Evolutionary conservation across 495 filamentous ascomycete genomes (phyloP).

Genomic region (Tirmania nivea): DNA sequence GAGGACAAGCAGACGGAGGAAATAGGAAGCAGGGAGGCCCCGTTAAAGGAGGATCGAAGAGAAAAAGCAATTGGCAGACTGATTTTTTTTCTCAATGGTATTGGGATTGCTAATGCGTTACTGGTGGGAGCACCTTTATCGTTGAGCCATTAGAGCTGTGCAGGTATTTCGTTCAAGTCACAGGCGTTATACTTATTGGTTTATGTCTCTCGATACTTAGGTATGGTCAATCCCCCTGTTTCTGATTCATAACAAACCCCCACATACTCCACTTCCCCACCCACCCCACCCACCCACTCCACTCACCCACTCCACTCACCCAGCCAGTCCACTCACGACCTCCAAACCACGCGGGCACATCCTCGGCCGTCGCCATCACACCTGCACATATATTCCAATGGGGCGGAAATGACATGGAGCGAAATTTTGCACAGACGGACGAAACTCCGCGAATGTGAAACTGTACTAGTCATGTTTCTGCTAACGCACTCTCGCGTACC

Average conservation of each 20-base stretch:
- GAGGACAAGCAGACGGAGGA: too few species aligned
- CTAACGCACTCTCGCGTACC: neutral
- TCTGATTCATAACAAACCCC: slow-evolving; percentile 1
- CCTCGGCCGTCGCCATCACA: too few species aligned
- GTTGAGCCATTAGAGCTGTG: slow-evolving; percentile 47
- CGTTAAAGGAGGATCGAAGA: too few species aligned
- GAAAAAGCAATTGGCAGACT: too few species aligned
- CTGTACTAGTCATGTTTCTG: slow-evolving; percentile 8
- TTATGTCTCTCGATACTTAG: slow-evolving; percentile 80
- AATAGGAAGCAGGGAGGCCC: too few species aligned
- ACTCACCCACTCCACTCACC: neutral
- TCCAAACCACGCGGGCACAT: neutral
- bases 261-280: slow-evolving; percentile 5
- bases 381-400: too few species aligned
- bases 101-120: slow-evolving; percentile 4
- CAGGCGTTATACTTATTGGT: slow-evolving; percentile 85
- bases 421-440: too few species aligned
- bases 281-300: neutral
- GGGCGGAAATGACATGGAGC: too few species aligned
- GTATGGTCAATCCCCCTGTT: slow-evolving; percentile 21
- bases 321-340: neutral
- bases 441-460: too few species aligned
- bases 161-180: slow-evolving; percentile 94
- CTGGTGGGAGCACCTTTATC: neutral
- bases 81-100: too few species aligned